These are phyloP conservation scores for Clavispora santaluciae DNA, from an alignment of 805 yeast genomes.

Conservation along the genomic window DNA sequence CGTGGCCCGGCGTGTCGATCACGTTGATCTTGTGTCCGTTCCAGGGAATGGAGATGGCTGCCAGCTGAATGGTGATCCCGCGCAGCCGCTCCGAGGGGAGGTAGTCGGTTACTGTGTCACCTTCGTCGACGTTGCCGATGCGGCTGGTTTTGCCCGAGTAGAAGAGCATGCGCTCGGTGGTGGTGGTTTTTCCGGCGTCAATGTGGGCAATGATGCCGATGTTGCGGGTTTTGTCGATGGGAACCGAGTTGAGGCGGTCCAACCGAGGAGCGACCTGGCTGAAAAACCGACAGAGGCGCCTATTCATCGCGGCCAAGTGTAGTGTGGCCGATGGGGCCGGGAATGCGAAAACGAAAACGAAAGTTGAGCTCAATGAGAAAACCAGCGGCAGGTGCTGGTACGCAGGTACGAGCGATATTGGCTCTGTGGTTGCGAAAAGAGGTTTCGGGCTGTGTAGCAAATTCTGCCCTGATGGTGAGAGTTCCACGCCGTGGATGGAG, in stretches of 20 bases:
- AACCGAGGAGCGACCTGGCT: neutral
- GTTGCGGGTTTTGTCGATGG: constrained; percentile 53
- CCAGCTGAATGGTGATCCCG: constrained; percentile 95
- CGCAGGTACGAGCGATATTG: no score
- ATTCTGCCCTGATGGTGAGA: no score
- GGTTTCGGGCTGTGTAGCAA: no score
- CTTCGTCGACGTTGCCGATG: constrained; percentile 93
- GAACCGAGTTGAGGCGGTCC: constrained; percentile 21
- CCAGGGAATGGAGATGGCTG: constrained; percentile 93
- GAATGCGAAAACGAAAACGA: no score
- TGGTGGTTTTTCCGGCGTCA: constrained; percentile 98
- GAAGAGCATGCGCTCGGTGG: constrained; percentile 93
- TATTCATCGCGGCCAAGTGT: no score
- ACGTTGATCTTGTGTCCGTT: constrained; percentile 68
- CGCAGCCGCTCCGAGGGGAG: constrained; percentile 84
- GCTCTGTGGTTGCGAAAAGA: no score
- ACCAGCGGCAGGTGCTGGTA: no score
- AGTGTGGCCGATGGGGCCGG: no score
- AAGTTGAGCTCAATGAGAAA: no score
- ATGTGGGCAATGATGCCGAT: constrained; percentile 98
- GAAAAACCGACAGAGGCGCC: neutral
- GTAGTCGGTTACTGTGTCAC: constrained; percentile 94
- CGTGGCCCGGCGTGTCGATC: constrained; percentile 98
- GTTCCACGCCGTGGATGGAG: no score
- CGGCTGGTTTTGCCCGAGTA: constrained; percentile 75